These are phyloP conservation scores for Chaetomiaceae sp. DNA, from an alignment of 2,329 filamentous ascomycete species.

Conservation along the genomic window DNA sequence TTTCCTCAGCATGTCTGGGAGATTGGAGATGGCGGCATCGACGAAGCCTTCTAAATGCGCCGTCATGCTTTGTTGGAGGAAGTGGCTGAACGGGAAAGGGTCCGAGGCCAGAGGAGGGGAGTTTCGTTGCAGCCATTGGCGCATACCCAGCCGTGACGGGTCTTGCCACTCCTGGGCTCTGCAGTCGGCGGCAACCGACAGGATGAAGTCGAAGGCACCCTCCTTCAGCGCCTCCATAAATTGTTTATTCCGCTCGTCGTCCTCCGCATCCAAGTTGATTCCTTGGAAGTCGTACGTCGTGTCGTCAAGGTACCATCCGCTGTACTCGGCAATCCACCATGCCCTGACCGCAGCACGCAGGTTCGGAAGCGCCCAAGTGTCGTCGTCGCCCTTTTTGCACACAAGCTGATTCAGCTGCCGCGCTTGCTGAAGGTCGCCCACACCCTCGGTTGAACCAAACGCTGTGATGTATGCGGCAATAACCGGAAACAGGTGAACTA, in stretches of 20 bases:
- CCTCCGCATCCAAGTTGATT: slow-evolving; percentile 63
- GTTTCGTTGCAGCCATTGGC: slow-evolving; percentile 76
- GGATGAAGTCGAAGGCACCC: slow-evolving; percentile 84
- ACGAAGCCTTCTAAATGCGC: slow-evolving; percentile 79
- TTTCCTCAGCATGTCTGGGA: slow-evolving; percentile 84
- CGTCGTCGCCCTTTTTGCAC: slow-evolving; percentile 58
- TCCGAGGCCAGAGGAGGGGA: slow-evolving; percentile 64
- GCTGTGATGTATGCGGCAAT: slow-evolving; percentile 70
- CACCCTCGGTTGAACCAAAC: slow-evolving; percentile 72
- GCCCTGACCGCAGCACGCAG: slow-evolving; percentile 72
- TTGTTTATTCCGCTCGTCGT: slow-evolving; percentile 61
- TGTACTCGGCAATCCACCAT: slow-evolving; percentile 92
- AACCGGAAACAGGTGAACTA: slow-evolving; percentile 75
- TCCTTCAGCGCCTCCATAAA: slow-evolving; percentile 77
- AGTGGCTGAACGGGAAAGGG: slow-evolving; percentile 59
- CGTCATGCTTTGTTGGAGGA: slow-evolving; percentile 69
- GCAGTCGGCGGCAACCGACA: slow-evolving; percentile 77
- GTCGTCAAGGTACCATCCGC: slow-evolving; percentile 77
- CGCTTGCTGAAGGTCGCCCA: slow-evolving; percentile 60
- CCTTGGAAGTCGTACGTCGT: slow-evolving; percentile 52
- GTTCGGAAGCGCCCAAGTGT: slow-evolving; percentile 65
- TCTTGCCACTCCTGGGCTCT: slow-evolving; percentile 81
- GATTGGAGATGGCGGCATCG: slow-evolving; percentile 89
- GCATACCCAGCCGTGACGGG: slow-evolving; percentile 73
- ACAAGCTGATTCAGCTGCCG: slow-evolving; percentile 64